Conservation (phyloP, 192 early-diverging fungal species). For the Coemansia sp. region DNA sequence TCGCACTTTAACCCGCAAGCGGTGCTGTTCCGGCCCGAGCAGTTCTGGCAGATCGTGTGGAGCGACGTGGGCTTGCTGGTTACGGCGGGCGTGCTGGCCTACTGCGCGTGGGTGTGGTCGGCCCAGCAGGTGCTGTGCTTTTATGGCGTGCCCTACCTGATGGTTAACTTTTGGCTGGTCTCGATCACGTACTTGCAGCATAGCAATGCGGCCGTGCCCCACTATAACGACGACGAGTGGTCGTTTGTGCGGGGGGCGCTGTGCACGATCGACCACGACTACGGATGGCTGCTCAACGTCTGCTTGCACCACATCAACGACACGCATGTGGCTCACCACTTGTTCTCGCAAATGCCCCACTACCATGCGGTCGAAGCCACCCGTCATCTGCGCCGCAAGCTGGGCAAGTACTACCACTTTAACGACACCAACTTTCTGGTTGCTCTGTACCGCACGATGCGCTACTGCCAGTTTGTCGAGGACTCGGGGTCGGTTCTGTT, state of each 20-base stretch:
- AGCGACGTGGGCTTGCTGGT: constrained; percentile 74
- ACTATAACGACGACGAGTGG: constrained; percentile 81
- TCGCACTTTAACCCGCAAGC: constrained; percentile 86
- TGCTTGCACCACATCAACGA: constrained; percentile 81
- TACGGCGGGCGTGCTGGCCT: constrained; percentile 55
- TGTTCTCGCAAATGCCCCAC: constrained; percentile 97
- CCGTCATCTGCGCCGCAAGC: constrained; percentile 67
- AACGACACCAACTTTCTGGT: constrained; percentile 69
- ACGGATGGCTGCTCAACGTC: constrained; percentile 78
- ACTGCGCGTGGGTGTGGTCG: constrained; percentile 56
- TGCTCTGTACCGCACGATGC: constrained; percentile 68
- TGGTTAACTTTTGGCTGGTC: constrained; percentile 96
- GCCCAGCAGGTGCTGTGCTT: constrained; percentile 66
- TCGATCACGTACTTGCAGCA: constrained; percentile 95
- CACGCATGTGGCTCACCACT: constrained; percentile 93
- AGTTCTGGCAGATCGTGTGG: constrained; percentile 65
- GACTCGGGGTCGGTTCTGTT: constrained; percentile 81
- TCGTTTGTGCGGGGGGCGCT: constrained; percentile 91
- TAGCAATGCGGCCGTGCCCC: constrained; percentile 83
- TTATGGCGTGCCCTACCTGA: constrained; percentile 89
- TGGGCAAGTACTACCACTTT: constrained; percentile 77
- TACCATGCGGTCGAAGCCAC: constrained; percentile 93
- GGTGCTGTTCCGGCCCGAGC: constrained; percentile 75
- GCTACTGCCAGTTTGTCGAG: constrained; percentile 85
- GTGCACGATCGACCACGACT: constrained; percentile 87